These are phyloP conservation scores for Zymoseptoria pseudotritici DNA, from an alignment of 2,329 filamentous ascomycete genomes.

Conservation along the genomic window DNA sequence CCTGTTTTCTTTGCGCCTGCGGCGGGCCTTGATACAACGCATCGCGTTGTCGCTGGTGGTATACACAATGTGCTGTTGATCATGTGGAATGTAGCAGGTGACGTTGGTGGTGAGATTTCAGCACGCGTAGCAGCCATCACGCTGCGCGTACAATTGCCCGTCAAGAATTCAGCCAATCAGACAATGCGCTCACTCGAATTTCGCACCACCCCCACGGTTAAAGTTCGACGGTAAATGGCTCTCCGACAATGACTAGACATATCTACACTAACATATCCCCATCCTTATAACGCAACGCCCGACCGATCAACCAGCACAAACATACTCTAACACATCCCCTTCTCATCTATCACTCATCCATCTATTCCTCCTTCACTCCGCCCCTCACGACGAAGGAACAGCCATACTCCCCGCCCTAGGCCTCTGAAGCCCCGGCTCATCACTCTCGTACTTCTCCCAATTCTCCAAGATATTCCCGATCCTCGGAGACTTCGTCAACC, in stretches of 20 bases:
- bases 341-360: background rate
- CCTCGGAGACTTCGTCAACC: slow-evolving; percentile 72
- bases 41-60: no score
- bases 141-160: no score
- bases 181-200: no score
- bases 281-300: background rate
- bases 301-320: background rate
- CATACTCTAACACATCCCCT: background rate
- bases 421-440: slow-evolving; percentile 23
- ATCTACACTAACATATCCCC: background rate
- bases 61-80: no score
- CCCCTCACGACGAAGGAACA: slow-evolving; percentile 10
- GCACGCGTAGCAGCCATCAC: no score
- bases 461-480: slow-evolving; percentile 79
- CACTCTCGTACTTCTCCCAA: slow-evolving; percentile 48
- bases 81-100: no score
- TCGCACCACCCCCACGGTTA: no score
- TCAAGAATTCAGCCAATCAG: no score
- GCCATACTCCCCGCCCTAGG: slow-evolving; percentile 24
- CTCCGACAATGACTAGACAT: background rate
- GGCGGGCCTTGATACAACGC: no score
- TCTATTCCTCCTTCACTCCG: background rate
- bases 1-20: no score
- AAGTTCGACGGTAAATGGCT: no score
- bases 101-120: no score